Conservation (phyloP, 495 filamentous ascomycete species). For the Xylaria curta region DNA sequence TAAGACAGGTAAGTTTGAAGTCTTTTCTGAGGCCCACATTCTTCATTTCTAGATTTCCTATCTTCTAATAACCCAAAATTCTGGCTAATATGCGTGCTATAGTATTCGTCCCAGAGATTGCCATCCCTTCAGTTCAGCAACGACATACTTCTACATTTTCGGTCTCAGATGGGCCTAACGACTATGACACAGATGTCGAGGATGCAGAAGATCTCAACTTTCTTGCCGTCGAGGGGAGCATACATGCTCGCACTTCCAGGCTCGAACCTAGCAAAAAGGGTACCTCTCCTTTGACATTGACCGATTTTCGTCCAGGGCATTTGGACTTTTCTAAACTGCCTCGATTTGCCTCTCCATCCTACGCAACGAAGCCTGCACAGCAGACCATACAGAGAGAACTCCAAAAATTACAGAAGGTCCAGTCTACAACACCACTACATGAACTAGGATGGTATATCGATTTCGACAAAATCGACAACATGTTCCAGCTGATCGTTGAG, state of each 20-base stretch:
- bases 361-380: conserved; percentile 70
- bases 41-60: not conserved
- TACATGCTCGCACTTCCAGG: conserved; percentile 25
- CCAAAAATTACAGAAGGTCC: conserved; percentile 63
- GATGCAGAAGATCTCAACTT: conserved; percentile 59
- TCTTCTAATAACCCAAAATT: not conserved
- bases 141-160: not conserved
- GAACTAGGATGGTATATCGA: conserved; percentile 90
- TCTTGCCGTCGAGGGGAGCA: conserved; percentile 46
- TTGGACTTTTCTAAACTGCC: conserved; percentile 63
- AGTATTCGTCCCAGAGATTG: conserved; percentile 33
- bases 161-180: conserved; percentile 31
- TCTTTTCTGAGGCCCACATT: not conserved
- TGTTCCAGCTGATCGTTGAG: conserved; percentile 95
- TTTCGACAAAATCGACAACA: conserved; percentile 59
- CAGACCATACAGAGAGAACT: conserved; percentile 70
- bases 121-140: conserved; percentile 24
- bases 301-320: conserved; percentile 69
- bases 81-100: not conserved
- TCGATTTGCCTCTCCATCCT: conserved; percentile 67
- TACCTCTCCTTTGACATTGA: not conserved
- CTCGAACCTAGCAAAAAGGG: not conserved
- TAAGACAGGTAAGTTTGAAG: not conserved
- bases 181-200: conserved; percentile 55
- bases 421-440: conserved; percentile 65